Conservation (phyloP, 2,329 filamentous ascomycete species). For the Graphilbum sp. region DNA sequence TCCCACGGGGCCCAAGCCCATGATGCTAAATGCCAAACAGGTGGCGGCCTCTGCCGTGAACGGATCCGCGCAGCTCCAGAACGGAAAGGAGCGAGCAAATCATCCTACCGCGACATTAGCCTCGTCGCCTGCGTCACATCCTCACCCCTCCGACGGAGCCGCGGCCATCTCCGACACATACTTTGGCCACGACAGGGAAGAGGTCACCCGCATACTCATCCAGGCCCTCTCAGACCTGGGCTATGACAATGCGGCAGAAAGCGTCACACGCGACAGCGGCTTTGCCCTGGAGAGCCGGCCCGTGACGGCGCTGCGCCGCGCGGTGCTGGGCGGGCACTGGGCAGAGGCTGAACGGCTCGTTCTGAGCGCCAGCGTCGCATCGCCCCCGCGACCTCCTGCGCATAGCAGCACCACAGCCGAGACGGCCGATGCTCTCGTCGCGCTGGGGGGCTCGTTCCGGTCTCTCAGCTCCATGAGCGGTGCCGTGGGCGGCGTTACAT, state of each 20-base stretch:
- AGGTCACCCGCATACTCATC: slow-evolving; percentile 83
- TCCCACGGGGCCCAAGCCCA: no score
- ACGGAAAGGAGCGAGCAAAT: slow-evolving; percentile 12
- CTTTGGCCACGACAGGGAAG: slow-evolving; percentile 77
- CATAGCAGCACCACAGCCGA: not conserved
- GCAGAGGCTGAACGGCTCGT: slow-evolving; percentile 68
- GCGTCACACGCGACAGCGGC: slow-evolving; percentile 66
- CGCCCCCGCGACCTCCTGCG: slow-evolving; percentile 10
- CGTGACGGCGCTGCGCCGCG: slow-evolving; percentile 70
- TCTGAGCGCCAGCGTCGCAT: slow-evolving; percentile 28
- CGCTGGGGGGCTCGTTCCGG: not conserved
- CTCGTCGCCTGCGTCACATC: not conserved
- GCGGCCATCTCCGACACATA: slow-evolving; percentile 30
- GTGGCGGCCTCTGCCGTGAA: slow-evolving; percentile 22
- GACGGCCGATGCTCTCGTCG: not conserved
- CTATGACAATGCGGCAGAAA: slow-evolving; percentile 60
- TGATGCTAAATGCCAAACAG: no score
- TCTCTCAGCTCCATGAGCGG: not conserved
- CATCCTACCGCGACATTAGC: not conserved
- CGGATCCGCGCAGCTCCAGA: slow-evolving; percentile 27
- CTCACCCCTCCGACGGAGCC: not conserved
- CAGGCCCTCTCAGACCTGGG: slow-evolving; percentile 83
- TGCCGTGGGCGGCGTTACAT: not conserved
- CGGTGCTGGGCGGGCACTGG: slow-evolving; percentile 72
- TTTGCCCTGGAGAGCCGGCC: slow-evolving; percentile 73